Evolutionary conservation across 1,284 basidiomycete species (phyloP).

Genomic region (Albatrellus sp.): DNA sequence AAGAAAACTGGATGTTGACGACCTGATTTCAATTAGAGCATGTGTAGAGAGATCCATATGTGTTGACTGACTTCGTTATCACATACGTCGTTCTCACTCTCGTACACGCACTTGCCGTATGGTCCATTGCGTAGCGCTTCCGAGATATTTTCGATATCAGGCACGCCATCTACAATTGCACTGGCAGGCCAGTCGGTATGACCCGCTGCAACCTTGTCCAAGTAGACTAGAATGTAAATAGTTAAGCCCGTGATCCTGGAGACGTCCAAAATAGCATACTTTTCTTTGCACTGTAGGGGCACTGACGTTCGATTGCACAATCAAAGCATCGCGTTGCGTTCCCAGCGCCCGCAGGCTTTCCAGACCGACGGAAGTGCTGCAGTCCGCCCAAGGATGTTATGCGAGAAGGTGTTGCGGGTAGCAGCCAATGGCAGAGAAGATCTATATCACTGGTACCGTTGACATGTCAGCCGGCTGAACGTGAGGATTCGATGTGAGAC

Average conservation of each 20-base stretch:
- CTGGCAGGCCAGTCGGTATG: slow-evolving; percentile 48
- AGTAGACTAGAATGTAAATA: slow-evolving; percentile 41
- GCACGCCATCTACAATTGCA: slow-evolving; percentile 62
- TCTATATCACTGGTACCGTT: slow-evolving; percentile 57
- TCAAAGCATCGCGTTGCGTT: slow-evolving; percentile 59
- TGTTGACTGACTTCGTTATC: slow-evolving; percentile 45
- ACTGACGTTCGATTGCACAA: slow-evolving; percentile 58
- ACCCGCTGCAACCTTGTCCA: slow-evolving; percentile 49
- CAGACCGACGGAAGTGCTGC: slow-evolving; percentile 63
- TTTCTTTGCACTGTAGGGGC: slow-evolving; percentile 78
- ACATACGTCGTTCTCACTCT: slow-evolving; percentile 69
- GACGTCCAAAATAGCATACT: slow-evolving; percentile 27
- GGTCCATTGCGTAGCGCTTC: slow-evolving; percentile 49
- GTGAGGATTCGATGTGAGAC: neutral
- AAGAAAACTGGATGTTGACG: slow-evolving; percentile 73
- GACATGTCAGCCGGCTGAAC: neutral
- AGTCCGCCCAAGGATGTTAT: slow-evolving; percentile 80
- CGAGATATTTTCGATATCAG: slow-evolving; percentile 69
- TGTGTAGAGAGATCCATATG: neutral
- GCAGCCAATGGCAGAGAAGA: slow-evolving; percentile 67
- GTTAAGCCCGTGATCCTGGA: slow-evolving; percentile 9
- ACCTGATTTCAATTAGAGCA: slow-evolving; percentile 25
- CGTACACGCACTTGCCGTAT: slow-evolving; percentile 79
- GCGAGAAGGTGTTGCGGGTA: slow-evolving; percentile 45
- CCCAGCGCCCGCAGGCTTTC: slow-evolving; percentile 60